Evolutionary conservation across 805 yeast genomes (phyloP), one percentile per base, ranked within the genome.

Genomic region (Tetrapisispora taiwanensis): DNA sequence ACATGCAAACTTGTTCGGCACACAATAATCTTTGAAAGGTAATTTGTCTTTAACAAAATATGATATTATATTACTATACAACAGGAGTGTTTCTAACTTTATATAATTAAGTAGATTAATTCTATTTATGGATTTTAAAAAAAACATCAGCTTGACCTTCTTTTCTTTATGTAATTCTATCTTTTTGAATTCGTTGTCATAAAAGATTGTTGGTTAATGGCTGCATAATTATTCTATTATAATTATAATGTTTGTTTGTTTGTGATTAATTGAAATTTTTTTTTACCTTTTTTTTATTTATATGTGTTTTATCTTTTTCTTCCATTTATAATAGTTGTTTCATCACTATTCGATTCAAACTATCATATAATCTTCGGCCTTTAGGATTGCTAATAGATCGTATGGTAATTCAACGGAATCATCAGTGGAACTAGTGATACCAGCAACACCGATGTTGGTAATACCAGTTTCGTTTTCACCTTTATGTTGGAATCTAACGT

Each of bases 381-480:
- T 56, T 48, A 79, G 65, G 49, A 71, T 74, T 46, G 75, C 72
- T 49, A 76, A 74, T 59, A 80, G 73, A 53, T 81, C 87, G 62
- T 78, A 86, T 44, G 89, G 86, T 49, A 84, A 72, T 19, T 79
- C 73, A 52, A 73, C 76, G 30, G 70, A 76, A 32, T 67, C 78
- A 44, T 68, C 71, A 39, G 65, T 67, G 19, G 73, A 59, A 34
- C 64, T 65, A 22, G 76, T 74, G 48, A 84, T 78, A 47, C 75
- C 79, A 35, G 74, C 64, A 38, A 86, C 77, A 50, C 72, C 74
- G 46, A 89, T 79, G 42, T 75, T 72, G 44, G 90, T 86, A 49
- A 84, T 72, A 19, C 53, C 46, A 28, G 42, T 36, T 24, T 47
- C 47, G 7, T 81, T 77, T 28, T 72, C 67, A 15, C 65, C 67